These are phyloP conservation scores for Arthrinium puccinioides DNA, from an alignment of 2,329 filamentous ascomycete genomes.

Conservation along the genomic window DNA sequence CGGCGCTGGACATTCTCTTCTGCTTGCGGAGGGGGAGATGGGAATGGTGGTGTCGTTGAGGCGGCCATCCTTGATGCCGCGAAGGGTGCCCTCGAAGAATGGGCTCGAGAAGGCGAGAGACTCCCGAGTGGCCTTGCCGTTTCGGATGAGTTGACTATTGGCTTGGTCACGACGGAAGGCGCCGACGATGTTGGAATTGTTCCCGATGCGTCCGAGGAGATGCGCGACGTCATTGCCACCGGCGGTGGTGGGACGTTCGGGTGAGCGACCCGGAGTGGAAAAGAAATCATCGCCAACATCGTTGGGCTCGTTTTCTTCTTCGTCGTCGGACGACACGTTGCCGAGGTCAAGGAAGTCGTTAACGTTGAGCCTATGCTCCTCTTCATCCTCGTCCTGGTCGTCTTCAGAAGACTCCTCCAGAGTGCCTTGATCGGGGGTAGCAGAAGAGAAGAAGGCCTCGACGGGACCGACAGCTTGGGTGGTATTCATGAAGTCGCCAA, in stretches of 20 bases:
- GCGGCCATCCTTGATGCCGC: slow-evolving; percentile 58
- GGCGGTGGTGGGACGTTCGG: slow-evolving; percentile 38
- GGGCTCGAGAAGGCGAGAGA: slow-evolving; percentile 56
- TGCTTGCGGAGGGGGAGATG: slow-evolving; percentile 58
- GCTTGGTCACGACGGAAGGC: slow-evolving; percentile 68
- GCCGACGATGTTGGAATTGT: slow-evolving; percentile 61
- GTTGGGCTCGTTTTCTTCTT: slow-evolving; percentile 37
- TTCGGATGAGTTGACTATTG: slow-evolving; percentile 53
- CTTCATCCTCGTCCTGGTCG: slow-evolving; percentile 56
- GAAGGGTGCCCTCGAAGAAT: slow-evolving; percentile 52
- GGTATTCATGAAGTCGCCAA: slow-evolving; percentile 50
- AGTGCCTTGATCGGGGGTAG: slow-evolving; percentile 29
- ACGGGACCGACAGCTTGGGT: slow-evolving; percentile 64
- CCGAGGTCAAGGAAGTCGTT: slow-evolving; percentile 67
- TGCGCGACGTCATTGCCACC: slow-evolving; percentile 42
- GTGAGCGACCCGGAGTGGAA: slow-evolving; percentile 44
- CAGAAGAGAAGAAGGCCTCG: slow-evolving; percentile 63
- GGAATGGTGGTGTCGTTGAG: slow-evolving; percentile 59
- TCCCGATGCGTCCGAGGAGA: slow-evolving; percentile 60
- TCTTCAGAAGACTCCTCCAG: slow-evolving; percentile 27
- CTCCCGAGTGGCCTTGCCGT: slow-evolving; percentile 53
- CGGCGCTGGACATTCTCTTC: slow-evolving; percentile 38
- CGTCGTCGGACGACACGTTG: slow-evolving; percentile 51
- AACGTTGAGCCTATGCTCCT: slow-evolving; percentile 56
- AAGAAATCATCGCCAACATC: slow-evolving; percentile 39